Evolutionary conservation across 2,329 filamentous ascomycete genomes (phyloP).

Genomic region (Cryphonectria naterciae): DNA sequence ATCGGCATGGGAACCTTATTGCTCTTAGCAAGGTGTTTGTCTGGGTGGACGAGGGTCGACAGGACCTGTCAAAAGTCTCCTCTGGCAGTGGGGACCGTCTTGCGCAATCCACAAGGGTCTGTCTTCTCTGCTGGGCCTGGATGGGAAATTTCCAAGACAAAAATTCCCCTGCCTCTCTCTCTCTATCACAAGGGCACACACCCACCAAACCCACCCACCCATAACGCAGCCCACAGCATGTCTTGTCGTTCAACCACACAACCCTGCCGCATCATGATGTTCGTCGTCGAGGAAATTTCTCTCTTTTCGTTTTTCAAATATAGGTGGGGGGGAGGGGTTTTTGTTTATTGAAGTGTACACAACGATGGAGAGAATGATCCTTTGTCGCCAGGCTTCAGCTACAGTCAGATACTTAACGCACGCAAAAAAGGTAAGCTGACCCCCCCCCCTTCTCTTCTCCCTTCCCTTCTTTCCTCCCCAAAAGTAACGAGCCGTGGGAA

Average conservation of each 20-base stretch:
- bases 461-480: neutral
- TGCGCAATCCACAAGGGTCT: slow-evolving; percentile 26
- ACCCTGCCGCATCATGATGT: neutral
- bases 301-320: neutral
- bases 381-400: neutral
- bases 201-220: neutral
- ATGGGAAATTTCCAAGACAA: slow-evolving; percentile 7
- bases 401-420: neutral
- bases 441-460: neutral
- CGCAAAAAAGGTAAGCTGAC: neutral
- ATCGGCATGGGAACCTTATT: slow-evolving; percentile 7
- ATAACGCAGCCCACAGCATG: neutral
- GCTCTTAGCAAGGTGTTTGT: slow-evolving; percentile 17
- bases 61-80: slow-evolving; percentile 5
- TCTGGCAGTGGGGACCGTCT: slow-evolving; percentile 22
- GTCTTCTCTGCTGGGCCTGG: neutral
- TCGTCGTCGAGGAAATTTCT: neutral
- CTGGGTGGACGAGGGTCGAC: slow-evolving; percentile 17
- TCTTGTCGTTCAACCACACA: neutral
- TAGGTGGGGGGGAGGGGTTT: too few species aligned
- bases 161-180: neutral
- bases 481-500: neutral
- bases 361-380: neutral
- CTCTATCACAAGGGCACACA: neutral
- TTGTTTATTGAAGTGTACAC: neutral